Evolutionary conservation across 2,329 filamentous ascomycete species (phyloP).

Genomic region (Penicillium sp.): DNA sequence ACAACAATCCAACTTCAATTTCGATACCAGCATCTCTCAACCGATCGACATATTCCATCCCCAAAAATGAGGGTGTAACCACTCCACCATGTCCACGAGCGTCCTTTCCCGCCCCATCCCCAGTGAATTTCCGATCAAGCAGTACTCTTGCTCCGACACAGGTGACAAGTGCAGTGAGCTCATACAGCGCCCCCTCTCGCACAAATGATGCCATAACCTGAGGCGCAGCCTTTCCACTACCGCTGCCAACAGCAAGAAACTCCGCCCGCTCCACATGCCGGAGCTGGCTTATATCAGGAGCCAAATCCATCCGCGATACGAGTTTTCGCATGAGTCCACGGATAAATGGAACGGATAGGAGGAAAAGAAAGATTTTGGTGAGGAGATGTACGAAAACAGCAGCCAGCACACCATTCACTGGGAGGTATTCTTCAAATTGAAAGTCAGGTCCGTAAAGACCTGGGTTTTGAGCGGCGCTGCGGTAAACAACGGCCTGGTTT

Average conservation of each 20-base stretch:
- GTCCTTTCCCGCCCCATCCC: background rate
- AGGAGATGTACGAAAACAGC: background rate
- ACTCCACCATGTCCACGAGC: background rate
- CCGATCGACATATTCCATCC: background rate
- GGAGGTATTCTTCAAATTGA: background rate
- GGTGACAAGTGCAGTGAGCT: background rate
- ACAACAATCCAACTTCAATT: background rate
- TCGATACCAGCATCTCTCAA: background rate
- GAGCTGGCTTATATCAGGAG: background rate
- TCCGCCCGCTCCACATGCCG: background rate
- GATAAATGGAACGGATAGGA: background rate
- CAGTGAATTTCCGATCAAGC: background rate
- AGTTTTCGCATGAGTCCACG: background rate
- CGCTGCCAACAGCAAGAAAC: background rate
- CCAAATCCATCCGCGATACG: background rate
- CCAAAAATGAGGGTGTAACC: background rate
- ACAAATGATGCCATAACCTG: background rate
- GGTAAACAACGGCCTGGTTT: background rate
- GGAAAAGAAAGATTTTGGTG: background rate
- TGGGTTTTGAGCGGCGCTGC: background rate
- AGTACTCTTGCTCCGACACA: background rate
- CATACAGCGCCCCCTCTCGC: background rate
- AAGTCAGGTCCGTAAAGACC: background rate
- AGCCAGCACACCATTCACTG: background rate
- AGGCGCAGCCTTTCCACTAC: background rate